Conservation (phyloP, 2,329 filamentous ascomycete genomes). For the Mycosphaerella sp. region DNA sequence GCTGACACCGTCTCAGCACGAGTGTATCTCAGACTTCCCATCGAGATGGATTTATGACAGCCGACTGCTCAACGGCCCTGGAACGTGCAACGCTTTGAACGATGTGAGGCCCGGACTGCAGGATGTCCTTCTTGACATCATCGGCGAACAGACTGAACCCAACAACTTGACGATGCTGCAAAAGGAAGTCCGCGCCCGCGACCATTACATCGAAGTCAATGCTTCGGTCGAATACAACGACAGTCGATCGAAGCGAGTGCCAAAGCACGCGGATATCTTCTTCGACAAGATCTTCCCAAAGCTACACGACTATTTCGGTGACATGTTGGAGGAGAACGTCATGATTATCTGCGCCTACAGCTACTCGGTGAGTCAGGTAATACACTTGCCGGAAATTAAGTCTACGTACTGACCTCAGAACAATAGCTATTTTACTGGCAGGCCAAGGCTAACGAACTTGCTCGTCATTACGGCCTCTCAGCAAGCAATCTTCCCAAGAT, state of each 20-base stretch:
- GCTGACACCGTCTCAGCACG: background rate
- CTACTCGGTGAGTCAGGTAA: conserved; percentile 8
- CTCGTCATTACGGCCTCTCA: background rate
- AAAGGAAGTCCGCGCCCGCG: conserved; percentile 1
- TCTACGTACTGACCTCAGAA: background rate
- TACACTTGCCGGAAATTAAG: background rate
- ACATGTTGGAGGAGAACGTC: conserved; percentile 12
- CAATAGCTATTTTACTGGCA: background rate
- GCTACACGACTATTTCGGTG: conserved; percentile 12
- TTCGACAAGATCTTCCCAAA: conserved; percentile 16
- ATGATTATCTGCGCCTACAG: conserved; percentile 20
- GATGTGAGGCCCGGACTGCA: conserved; percentile 8
- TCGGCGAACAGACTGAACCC: background rate
- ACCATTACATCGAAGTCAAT: conserved; percentile 16
- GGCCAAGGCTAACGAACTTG: background rate
- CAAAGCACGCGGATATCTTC: conserved; percentile 16
- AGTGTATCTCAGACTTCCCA: conserved; percentile 12
- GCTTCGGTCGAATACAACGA: conserved; percentile 1
- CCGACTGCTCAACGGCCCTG: conserved; percentile 9
- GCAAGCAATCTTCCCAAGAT: conserved; percentile 11
- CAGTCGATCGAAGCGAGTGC: conserved; percentile 7
- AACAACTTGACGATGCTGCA: background rate
- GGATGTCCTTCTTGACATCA: conserved; percentile 7
- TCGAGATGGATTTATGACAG: conserved; percentile 12
- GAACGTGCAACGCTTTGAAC: conserved; percentile 9